Evolutionary conservation across 1,284 basidiomycete genomes (phyloP), one percentile per base, ranked within the genome.

Genomic region (Thecaphora frezii): DNA sequence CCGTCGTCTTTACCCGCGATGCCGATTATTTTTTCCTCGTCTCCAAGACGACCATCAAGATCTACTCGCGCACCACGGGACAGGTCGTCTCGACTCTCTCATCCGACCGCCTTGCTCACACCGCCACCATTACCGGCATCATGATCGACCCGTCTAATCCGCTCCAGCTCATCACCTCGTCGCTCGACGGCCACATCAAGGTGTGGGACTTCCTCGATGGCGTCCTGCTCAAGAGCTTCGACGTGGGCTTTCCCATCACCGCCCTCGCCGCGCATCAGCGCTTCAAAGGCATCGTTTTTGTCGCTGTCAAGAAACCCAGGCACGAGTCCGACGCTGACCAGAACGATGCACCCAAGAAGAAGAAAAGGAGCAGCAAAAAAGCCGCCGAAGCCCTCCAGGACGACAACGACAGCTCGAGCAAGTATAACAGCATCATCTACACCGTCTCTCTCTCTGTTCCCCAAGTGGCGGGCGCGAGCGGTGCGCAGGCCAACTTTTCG

Each of bases 201-300:
- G 82, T 94, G 13, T 97, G 94, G 94, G 92, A 97, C 81, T 94
- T 90, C 78, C 82, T 94, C 48, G 93, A 97, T 63, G 93, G 88
- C 1, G 83, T 84, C 3, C 81, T 96, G 16, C 82, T 97, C 51
- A 86, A 88, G 62, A 65, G 58, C 10, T 59, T 77, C 41, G 60
- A 71, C 44, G 51, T 77, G 41, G 84, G 83, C 40, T 85, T 88
- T 55, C 86, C 90, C 5, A 87, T 96, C 64, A 84, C 86, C 52
- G 85, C 86, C 66, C 81, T 93, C 63, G 86, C 87, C 52, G 85
- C 85, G 1, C 87, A 90, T 76, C 83, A 86, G 55, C 82, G 82
- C 54, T 84, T 86, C 77, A 85, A 84, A 66, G 87, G 87, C 60
- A 81, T 83, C 38, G 82, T 91, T 25, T 91, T 74, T 48, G 78